These are phyloP conservation scores for Yamadazyma endophytica DNA, from an alignment of 805 yeast genomes.

Conservation along the genomic window DNA sequence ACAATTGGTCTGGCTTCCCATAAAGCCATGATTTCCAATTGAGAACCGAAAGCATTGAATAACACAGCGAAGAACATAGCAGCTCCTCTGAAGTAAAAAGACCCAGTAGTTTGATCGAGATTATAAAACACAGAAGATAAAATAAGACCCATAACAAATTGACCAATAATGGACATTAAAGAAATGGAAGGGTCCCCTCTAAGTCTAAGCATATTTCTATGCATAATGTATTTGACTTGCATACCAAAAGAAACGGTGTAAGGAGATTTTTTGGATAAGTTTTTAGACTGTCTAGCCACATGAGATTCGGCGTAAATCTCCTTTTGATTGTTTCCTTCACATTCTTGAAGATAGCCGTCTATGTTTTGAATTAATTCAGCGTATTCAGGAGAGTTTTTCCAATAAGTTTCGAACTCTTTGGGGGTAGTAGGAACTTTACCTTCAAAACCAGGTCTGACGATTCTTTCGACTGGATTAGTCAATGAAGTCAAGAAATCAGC, in stretches of 20 bases:
- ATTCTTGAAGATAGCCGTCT: constrained; percentile 36
- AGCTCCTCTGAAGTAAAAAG: constrained; percentile 63
- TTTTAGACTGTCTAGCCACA: constrained; percentile 37
- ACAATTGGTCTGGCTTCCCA: constrained; percentile 64
- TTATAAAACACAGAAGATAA: constrained; percentile 59
- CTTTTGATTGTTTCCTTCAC: constrained; percentile 13
- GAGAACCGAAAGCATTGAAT: constrained; percentile 57
- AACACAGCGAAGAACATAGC: constrained; percentile 57
- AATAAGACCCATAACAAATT: constrained; percentile 52
- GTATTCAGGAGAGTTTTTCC: constrained; percentile 56
- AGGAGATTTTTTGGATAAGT: constrained; percentile 29
- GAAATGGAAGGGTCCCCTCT: constrained; percentile 57
- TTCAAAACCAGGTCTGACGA: constrained; percentile 46
- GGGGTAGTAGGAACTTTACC: constrained; percentile 54
- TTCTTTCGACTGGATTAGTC: constrained; percentile 63
- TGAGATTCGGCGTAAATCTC: constrained; percentile 18
- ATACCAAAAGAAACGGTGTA: constrained; percentile 42
- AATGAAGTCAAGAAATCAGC: constrained; percentile 65
- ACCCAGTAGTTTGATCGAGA: constrained; percentile 44
- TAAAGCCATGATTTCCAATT: constrained; percentile 56
- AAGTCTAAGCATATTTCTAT: constrained; percentile 52
- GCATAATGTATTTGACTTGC: constrained; percentile 50
- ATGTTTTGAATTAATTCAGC: constrained; percentile 35
- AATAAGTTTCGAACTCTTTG: constrained; percentile 52
- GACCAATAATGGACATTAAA: constrained; percentile 47